Evolutionary conservation across 257 asterid genomes (phyloP).

Genomic region (Scutellaria baicalensis): DNA sequence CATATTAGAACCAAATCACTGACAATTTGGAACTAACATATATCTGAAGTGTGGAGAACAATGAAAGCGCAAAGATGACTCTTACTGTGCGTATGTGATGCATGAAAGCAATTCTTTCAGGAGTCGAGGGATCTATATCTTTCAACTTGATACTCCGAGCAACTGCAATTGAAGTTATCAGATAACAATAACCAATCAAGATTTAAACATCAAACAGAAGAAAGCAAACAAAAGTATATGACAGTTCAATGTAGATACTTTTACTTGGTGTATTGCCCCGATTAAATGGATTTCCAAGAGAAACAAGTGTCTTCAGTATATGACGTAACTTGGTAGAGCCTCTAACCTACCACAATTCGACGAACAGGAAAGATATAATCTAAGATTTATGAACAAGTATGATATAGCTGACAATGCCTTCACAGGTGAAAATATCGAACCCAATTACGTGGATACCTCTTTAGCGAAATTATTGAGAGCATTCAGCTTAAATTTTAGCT

Average conservation of each 20-base stretch:
- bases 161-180: constrained; percentile 37
- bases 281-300: constrained; percentile 88
- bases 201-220: neutral
- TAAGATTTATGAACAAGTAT: constrained; percentile 2
- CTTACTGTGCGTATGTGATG: constrained; percentile 86
- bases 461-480: constrained; percentile 63
- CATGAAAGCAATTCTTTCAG: constrained; percentile 92
- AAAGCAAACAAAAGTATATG: neutral
- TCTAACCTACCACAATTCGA: constrained; percentile 55
- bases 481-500: constrained; percentile 58
- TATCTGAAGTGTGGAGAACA: neutral
- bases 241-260: constrained; percentile 2
- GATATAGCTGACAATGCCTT: constrained; percentile 12
- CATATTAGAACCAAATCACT: neutral
- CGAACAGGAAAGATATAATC: too few species aligned
- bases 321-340: constrained; percentile 63
- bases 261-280: constrained; percentile 96
- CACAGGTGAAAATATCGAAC: constrained; percentile 8
- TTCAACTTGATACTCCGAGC: constrained; percentile 87
- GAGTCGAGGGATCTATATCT: constrained; percentile 85
- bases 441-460: constrained; percentile 49
- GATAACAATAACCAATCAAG: neutral
- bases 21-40: neutral
- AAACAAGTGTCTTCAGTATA: constrained; percentile 88
- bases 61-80: constrained; percentile 1